These are phyloP conservation scores for Sonneratia caseolaris DNA, from an alignment of 345 rosid species.

Conservation along the genomic window DNA sequence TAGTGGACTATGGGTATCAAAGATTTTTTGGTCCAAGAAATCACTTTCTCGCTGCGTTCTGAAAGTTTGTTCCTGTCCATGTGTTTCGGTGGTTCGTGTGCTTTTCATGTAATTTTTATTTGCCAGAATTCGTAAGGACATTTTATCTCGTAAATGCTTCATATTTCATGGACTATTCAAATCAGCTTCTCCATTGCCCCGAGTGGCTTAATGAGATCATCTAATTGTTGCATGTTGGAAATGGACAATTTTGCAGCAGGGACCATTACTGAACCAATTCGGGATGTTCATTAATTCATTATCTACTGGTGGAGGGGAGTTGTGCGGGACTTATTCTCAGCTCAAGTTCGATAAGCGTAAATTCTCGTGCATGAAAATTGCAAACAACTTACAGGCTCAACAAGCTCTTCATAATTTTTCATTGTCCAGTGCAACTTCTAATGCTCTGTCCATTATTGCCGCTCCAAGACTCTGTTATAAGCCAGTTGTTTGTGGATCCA, in stretches of 20 bases:
- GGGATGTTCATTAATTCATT: slow-evolving; percentile 2
- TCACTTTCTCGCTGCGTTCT: background rate
- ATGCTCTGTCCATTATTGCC: background rate
- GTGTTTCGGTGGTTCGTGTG: background rate
- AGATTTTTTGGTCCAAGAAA: background rate
- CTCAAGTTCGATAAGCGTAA: background rate
- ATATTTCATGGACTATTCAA: background rate
- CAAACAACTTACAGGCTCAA: background rate
- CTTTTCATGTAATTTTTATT: background rate
- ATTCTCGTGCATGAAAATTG: slow-evolving; percentile 1
- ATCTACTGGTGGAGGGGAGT: background rate
- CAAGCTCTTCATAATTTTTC: background rate
- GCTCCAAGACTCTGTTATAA: background rate
- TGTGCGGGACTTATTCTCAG: background rate
- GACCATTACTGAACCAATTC: slow-evolving; percentile 2
- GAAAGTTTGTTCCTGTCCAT: background rate
- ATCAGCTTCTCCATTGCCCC: background rate
- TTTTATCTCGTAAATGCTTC: background rate
- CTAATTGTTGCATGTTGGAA: background rate
- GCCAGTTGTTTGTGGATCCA: background rate
- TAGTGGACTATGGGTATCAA: background rate
- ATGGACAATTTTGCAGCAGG: slow-evolving; percentile 1
- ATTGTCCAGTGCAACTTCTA: background rate
- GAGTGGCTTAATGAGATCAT: background rate
- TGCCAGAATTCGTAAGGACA: background rate